Percentiles rank a stretch among this genome's conserved stretches.
phyloP scores from a whole-genome alignment of 352 stramenopile genomes.

The Pythium aristosporum region DNA sequence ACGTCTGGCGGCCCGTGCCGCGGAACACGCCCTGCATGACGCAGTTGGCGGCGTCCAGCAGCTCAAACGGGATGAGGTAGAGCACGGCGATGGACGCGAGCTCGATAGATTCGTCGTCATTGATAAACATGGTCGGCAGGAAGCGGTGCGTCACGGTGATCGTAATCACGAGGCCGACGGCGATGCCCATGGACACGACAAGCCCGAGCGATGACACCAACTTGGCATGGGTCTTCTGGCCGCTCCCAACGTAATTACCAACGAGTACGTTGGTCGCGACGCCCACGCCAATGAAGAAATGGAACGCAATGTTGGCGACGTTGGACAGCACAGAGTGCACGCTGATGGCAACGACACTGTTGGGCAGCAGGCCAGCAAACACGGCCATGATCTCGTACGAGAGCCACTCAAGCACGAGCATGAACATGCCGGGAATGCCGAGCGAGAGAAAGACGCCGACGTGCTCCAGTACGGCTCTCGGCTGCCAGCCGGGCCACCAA shows the following conservation, averaged over 20 bases:
- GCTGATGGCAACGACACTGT: conserved; percentile 65
- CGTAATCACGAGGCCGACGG: conserved; percentile 36
- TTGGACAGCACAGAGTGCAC: conserved; percentile 73
- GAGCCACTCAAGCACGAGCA: conserved; percentile 79
- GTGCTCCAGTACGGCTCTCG: conserved; percentile 42
- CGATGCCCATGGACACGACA: conserved; percentile 45
- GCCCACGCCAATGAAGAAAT: conserved; percentile 78
- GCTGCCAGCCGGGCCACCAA: conserved; percentile 76
- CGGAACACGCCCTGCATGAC: conserved; percentile 79
- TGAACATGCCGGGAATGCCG: conserved; percentile 67
- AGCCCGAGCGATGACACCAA: conserved; percentile 72
- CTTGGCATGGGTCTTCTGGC: conserved; percentile 83
- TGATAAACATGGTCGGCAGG: conserved; percentile 74
- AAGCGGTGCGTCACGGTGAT: conserved; percentile 45
- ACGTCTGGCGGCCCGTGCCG: conserved; percentile 51
- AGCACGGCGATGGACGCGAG: conserved; percentile 42
- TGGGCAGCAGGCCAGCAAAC: conserved; percentile 57
- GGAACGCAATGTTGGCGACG: conserved; percentile 66
- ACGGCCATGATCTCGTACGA: conserved; percentile 81
- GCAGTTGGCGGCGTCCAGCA: conserved; percentile 66
- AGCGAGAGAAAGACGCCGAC: conserved; percentile 66
- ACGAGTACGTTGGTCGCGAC: conserved; percentile 81
- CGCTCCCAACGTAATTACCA: conserved; percentile 77
- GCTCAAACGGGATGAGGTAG: conserved; percentile 66
- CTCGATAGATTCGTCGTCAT: conserved; percentile 33